Evolutionary conservation across 441 rosid species (phyloP), one percentile per base, ranked within the genome.

Genomic region (Populus hybrid): DNA sequence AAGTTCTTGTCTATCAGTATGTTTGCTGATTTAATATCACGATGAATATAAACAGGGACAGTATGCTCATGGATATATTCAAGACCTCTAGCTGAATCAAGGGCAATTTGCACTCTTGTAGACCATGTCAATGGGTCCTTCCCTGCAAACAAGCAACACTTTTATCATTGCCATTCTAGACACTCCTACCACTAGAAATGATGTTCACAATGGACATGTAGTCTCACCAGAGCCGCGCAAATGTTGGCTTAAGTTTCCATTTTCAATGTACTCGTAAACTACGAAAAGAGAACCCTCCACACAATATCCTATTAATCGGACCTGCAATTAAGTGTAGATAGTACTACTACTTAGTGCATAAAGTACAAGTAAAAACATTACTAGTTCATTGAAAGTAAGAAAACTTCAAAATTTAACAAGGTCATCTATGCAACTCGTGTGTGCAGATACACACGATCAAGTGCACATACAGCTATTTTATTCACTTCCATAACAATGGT

Each of bases 41-140:
- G 94, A 75, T 96, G 99, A 77, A 96, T 91, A 79, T 96, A 94
- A 68, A 94, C 98, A 24, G 99, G 98, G 73, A 94, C 98, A 6
- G 99, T 96, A 78, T 94, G 99, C 85, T 96, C 98, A 29, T 96
- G 98, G 74, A 96, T 96, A 76, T 94, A 96, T 78, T 96, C 98
- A 74, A 96, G 97, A 80, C 98, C 98, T 86, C 99, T 89, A 33
- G 99, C 99, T 66, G 99, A 92, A 82, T 94, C 99, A 16, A 96
- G 90, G n/a, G 98, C 98, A 78, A 96, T 94, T 87, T 94, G 97
- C 83, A 96, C 96, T 83, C 98, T 84, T 78, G 85, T 81, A 71
- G 92, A 78, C 98, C 99, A 96, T 11, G 96, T 84, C 77, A 91
- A 83, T 23, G 98, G 90, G 2, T 96, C 96, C 86, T 84, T 90